phyloP scores from a whole-genome alignment of 75 land plant species.

The Pinus albicaulis region DNA sequence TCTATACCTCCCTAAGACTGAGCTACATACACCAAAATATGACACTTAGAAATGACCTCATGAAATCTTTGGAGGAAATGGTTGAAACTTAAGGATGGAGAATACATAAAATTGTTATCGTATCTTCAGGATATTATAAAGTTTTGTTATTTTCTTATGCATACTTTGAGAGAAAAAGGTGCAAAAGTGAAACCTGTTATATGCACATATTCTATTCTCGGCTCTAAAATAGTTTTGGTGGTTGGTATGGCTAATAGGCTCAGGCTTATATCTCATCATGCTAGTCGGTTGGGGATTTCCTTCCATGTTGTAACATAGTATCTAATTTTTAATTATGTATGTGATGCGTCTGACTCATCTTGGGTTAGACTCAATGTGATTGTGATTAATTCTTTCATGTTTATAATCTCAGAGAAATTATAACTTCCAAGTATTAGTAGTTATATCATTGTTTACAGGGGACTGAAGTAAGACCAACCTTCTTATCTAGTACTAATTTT shows the following conservation, averaged over 20 bases:
- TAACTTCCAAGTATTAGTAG: not conserved
- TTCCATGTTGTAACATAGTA: constrained; percentile 75
- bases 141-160: constrained; percentile 91
- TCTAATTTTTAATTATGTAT: constrained; percentile 61
- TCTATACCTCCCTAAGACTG: too few relatives aligned
- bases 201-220: constrained; percentile 65
- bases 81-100: constrained; percentile 78
- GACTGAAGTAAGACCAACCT: not conserved
- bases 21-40: too few relatives aligned
- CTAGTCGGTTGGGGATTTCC: constrained; percentile 83
- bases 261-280: constrained; percentile 75
- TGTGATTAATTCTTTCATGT: constrained; percentile 75
- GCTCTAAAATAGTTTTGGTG: constrained; percentile 57
- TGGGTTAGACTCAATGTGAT: constrained; percentile 75
- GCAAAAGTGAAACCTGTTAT: constrained; percentile 83
- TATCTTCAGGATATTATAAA: constrained; percentile 84
- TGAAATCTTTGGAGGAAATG: too few relatives aligned
- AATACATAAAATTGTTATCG: constrained; percentile 63
- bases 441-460: not conserved
- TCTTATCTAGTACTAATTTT: not conserved
- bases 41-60: too few relatives aligned
- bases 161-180: constrained; percentile 83
- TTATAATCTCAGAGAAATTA: constrained; percentile 60
- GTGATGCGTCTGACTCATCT: constrained; percentile 90
- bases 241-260: constrained; percentile 90